phyloP scores from a whole-genome alignment of 2,329 filamentous ascomycete species.

The Colletotrichum sp. region DNA sequence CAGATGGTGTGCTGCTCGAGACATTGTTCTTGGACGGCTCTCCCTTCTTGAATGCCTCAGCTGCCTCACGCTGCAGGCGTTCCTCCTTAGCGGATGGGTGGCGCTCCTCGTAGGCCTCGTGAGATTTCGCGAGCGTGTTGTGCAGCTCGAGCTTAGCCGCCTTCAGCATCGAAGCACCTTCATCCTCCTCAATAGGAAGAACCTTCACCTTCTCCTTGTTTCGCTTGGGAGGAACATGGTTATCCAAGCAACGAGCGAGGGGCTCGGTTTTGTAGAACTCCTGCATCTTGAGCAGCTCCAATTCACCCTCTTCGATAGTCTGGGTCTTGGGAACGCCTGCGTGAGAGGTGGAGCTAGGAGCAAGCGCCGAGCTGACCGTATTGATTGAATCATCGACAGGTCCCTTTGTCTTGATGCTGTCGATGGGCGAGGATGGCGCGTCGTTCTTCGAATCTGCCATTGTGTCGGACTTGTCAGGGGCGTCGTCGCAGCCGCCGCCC shows the following conservation, averaged over 20 bases:
- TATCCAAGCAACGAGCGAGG: slow-evolving; percentile 7
- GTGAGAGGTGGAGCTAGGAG: neutral
- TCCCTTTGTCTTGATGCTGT: neutral
- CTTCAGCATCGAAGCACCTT: slow-evolving; percentile 1
- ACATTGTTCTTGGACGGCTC: neutral
- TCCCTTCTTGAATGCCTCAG: neutral
- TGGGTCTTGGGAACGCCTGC: neutral
- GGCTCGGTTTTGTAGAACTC: slow-evolving; percentile 4
- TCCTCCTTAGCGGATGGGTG: slow-evolving; percentile 11
- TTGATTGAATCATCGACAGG: neutral
- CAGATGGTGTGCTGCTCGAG: neutral
- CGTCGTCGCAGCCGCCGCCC: neutral
- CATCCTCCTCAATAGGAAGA: neutral
- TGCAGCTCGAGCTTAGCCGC: slow-evolving; percentile 6
- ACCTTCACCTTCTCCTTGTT: neutral
- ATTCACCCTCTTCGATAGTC: neutral
- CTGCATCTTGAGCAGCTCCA: slow-evolving; percentile 16
- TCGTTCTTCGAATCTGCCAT: neutral
- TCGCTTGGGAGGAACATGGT: slow-evolving; percentile 1
- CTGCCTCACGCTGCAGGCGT: neutral
- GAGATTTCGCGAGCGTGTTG: neutral
- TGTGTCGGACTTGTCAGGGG: neutral
- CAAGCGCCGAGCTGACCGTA: neutral
- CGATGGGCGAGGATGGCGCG: neutral
- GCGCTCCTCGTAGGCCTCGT: neutral